Base-by-base conservation (phyloP, 2,329 filamentous ascomycete genomes). In the Berkeleyomyces basicola region DNA sequence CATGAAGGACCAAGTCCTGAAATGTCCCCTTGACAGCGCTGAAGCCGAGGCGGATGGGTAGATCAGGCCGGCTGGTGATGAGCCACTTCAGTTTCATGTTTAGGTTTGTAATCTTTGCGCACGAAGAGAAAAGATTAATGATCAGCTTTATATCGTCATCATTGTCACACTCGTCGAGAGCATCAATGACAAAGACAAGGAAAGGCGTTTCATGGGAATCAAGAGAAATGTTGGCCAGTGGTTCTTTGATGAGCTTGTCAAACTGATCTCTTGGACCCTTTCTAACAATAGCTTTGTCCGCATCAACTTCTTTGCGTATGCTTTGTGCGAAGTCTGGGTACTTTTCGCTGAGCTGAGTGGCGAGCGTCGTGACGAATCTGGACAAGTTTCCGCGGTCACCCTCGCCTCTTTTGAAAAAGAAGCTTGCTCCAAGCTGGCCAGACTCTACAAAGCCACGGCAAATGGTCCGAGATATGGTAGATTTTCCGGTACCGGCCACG, bases 381-480 rank as follows among this genome's bases (percentile, higher is more conserved):
- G 66, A 66, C 1, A 71, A 69, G 51, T 69, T 70, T 1, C 72
- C 70, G 36, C 73, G 70, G 65, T 77, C 73, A 3, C 66, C 68
- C 58, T 75, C 74, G 0, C 72, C 74, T 64, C 69, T 72, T 60
- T 75, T 76, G 67, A 78, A 79, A 68, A 77, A 77, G 66, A 78
- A 78, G 64, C 71, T 74, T 2, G 71, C 72, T n/a, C 68, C 70
- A 49, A 75, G 69, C 1, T 40, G 33, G 31, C 58, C 36, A 31
- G 37, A 46, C 0, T 47, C 16, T 3, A 55, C 51, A 33, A 16
- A 74, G 37, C 0, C 71, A 73, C 0, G 10, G 31, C 49, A 53
- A 53, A 53, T 36, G n/a, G 49, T 53, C 10, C 69, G 71, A 5
- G 71, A 70, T 2, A 76, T 72, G 4, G 72, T 75, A 0, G 73